Percentiles rank a stretch among this genome's conserved stretches.
phyloP scores from a whole-genome alignment of 805 yeast species.

The Blastobotrys peoriensis region DNA sequence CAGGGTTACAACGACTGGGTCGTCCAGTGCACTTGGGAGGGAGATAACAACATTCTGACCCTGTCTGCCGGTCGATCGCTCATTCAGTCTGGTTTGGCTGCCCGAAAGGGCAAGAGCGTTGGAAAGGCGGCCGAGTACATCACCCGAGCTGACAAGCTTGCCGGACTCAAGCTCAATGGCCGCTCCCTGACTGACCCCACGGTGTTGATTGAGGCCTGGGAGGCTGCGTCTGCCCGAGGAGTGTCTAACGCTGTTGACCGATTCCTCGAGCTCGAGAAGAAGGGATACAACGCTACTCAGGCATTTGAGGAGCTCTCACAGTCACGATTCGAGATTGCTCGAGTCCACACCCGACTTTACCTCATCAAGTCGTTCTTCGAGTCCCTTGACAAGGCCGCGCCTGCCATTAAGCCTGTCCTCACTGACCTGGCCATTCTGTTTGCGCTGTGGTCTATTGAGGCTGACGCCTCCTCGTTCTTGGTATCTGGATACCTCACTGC shows the following conservation, averaged over 20 bases:
- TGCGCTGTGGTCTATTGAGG: conserved; percentile 61
- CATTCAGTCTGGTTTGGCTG: conserved; percentile 41
- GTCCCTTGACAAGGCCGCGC: conserved; percentile 31
- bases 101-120: conserved; percentile 39
- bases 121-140: conserved; percentile 43
- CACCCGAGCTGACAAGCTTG: conserved; percentile 18
- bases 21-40: conserved; percentile 98
- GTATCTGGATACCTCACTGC: conserved; percentile 54
- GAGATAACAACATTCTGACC: conserved; percentile 83
- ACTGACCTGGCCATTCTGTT: conserved; percentile 53
- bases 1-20: conserved; percentile 88
- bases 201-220: conserved; percentile 31
- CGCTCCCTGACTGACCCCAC: conserved; percentile 22
- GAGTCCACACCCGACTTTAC: conserved; percentile 34
- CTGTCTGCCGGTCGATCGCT: conserved; percentile 78
- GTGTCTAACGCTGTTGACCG: conserved; percentile 29
- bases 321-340: conserved; percentile 36
- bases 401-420: conserved; percentile 44
- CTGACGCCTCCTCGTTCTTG: conserved; percentile 65
- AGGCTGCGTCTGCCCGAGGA: conserved; percentile 29
- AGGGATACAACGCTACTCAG: conserved; percentile 20
- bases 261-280: conserved; percentile 17
- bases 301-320: conserved; percentile 37
- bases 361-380: conserved; percentile 34
- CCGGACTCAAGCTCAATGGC: conserved; percentile 13